Base-by-base conservation (phyloP, 2,329 filamentous ascomycete genomes). In the Cordyceps tenuipes region DNA sequence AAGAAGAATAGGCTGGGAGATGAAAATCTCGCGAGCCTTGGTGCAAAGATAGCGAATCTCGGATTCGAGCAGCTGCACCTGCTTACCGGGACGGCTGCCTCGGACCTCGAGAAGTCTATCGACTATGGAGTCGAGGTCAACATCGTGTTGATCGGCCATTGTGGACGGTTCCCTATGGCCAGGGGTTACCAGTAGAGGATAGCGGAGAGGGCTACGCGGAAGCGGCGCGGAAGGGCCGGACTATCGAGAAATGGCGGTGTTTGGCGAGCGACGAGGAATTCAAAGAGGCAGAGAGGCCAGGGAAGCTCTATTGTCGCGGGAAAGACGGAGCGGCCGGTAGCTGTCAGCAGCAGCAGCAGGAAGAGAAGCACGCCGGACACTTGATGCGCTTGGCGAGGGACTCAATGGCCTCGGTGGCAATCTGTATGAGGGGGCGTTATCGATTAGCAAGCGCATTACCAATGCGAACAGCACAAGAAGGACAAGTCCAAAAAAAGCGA, bases 41-140 rank as follows among this genome's bases (percentile, higher is more conserved):
- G 93, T 97, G 85, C 94, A 99, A 66, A 99, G 85, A 77, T 86
- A 96, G 73, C 93, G 89, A 69, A 99, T 99, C 80, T 97, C 94
- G 63, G 90, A 87, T 77, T 99, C 94, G 66, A 96, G 82, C 67
- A 99, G 85, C 80, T 97, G 93, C 60, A 99, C 94, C 79, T 97
- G 94, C 82, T 99, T 99, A 70, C 94, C 94, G 61, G 94, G 94
- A 72, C 94, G 88, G 83, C 92, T 97, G 74, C 93, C 94, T 78
- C 94, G 89, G 73, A 97, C 94, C 80, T 99, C 94, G 73, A 97
- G 83, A 72, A 99, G 85, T 77, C 94, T 87, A 78, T 97, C 93
- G 82, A 99, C 97, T 86, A 97, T 96, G 72, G 92, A 97, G 79
- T 99, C 94, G 80, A 99, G 84, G 80, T 97, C 93, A 79, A 97